Percentiles rank a stretch among this genome's conserved stretches.
Conservation (phyloP, 768 basidiomycete genomes). For the Galerina sulciceps region DNA sequence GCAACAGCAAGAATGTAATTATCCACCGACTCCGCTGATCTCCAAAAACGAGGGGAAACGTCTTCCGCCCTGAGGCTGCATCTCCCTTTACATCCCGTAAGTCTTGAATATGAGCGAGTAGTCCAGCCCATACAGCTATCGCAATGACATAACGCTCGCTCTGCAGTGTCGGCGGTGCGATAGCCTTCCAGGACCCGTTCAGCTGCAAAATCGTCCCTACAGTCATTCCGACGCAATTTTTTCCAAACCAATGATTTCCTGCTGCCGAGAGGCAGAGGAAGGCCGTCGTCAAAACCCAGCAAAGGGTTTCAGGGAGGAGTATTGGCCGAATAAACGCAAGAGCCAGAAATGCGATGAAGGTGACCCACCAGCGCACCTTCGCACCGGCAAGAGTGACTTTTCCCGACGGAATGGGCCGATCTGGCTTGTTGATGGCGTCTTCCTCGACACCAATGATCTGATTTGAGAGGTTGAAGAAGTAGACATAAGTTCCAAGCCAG, state of each 20-base stretch:
- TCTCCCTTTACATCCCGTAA: background rate
- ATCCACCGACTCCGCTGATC: background rate
- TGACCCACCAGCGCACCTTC: background rate
- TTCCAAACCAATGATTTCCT: background rate
- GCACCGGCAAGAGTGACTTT: background rate
- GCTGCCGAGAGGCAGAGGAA: background rate
- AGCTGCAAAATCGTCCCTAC: background rate
- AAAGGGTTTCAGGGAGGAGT: background rate
- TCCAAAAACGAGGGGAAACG: background rate
- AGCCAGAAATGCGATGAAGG: background rate
- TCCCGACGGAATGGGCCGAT: background rate
- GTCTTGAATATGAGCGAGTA: background rate
- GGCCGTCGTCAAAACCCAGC: background rate
- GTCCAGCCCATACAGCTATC: background rate
- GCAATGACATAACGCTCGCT: background rate
- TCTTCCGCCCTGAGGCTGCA: background rate
- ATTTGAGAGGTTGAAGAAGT: background rate
- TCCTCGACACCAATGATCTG: background rate
- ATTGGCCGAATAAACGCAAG: background rate
- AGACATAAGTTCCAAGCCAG: background rate
- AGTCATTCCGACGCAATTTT: background rate
- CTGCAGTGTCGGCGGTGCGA: background rate
- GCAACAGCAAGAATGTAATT: background rate
- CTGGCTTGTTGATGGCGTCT: background rate
- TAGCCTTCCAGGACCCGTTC: background rate